A percentile compares a stretch with the other conserved stretches of the same genome.
Conservation (phyloP, 148 eudicot species). For the Chenopodium berlandieri region DNA sequence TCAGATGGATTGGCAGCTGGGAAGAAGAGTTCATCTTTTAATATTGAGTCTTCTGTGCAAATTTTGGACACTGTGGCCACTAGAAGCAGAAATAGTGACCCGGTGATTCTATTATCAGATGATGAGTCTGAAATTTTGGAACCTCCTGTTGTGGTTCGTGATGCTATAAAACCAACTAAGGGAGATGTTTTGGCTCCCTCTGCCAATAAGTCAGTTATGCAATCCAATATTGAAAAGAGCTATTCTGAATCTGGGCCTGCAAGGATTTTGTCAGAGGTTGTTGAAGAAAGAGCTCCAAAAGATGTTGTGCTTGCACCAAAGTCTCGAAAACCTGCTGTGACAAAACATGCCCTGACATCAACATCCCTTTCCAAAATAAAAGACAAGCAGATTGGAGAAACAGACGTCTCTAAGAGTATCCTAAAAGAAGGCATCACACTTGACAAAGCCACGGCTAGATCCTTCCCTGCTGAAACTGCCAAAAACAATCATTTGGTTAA, state of each 20-base stretch:
- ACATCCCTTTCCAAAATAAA: slow-evolving; percentile 37
- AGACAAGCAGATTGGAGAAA: slow-evolving; percentile 25
- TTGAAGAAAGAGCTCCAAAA: slow-evolving; percentile 27
- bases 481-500: slow-evolving; percentile 26
- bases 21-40: slow-evolving; percentile 31
- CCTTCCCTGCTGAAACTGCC: slow-evolving; percentile 21
- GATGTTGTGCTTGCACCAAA: slow-evolving; percentile 20
- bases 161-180: slow-evolving; percentile 24
- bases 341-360: slow-evolving; percentile 25
- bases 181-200: slow-evolving; percentile 24
- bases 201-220: slow-evolving; percentile 30
- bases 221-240: slow-evolving; percentile 14
- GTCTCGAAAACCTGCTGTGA: slow-evolving; percentile 30
- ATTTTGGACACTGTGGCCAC: slow-evolving; percentile 32
- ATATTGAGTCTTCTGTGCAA: slow-evolving; percentile 30
- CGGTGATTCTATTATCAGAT: slow-evolving; percentile 65
- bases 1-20: slow-evolving; percentile 30
- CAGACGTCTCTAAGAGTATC: slow-evolving; percentile 31
- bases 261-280: slow-evolving; percentile 18
- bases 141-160: slow-evolving; percentile 21
- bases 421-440: slow-evolving; percentile 23
- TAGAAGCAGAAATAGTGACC: slow-evolving; percentile 24
- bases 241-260: slow-evolving; percentile 14
- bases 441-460: slow-evolving; percentile 30
- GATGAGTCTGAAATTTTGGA: slow-evolving; percentile 52